Percentiles rank a stretch among this genome's conserved stretches.
phyloP scores from a whole-genome alignment of 495 filamentous ascomycete species.

The Aspergillus mulundensis region DNA sequence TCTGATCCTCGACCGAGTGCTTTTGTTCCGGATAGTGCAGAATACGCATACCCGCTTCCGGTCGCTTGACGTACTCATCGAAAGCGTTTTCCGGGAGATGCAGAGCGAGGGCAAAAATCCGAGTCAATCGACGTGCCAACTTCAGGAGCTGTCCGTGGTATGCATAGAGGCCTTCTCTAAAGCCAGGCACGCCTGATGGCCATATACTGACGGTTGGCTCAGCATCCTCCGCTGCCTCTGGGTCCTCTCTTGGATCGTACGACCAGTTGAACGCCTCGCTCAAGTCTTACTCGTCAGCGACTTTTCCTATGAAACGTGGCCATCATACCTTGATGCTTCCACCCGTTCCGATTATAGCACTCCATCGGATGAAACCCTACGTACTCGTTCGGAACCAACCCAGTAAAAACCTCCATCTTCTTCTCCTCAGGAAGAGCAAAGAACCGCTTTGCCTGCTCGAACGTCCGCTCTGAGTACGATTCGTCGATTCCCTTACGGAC shows the following conservation, averaged over 20 bases:
- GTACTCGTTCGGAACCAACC: background rate
- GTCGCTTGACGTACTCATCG: background rate
- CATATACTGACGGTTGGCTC: background rate
- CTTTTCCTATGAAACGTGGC: background rate
- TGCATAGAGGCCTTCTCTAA: background rate
- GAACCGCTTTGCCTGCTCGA: background rate
- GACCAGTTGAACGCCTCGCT: background rate
- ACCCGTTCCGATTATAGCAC: background rate
- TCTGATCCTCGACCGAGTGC: background rate
- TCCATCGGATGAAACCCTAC: background rate
- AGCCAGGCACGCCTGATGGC: background rate
- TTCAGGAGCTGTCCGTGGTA: background rate
- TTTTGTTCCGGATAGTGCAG: conserved; percentile 1
- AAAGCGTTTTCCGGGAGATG: background rate
- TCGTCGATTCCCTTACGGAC: no score
- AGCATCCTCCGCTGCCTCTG: background rate
- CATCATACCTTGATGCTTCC: background rate
- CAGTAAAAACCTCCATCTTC: conserved; percentile 1
- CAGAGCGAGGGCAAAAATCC: background rate
- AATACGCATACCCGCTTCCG: background rate
- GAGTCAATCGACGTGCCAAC: background rate
- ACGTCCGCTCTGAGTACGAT: background rate
- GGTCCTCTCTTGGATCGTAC: background rate
- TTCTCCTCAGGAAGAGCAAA: background rate
- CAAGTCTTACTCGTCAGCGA: background rate